Evolutionary conservation across 352 stramenopile genomes (phyloP).

Genomic region (Phytophthora lateralis): DNA sequence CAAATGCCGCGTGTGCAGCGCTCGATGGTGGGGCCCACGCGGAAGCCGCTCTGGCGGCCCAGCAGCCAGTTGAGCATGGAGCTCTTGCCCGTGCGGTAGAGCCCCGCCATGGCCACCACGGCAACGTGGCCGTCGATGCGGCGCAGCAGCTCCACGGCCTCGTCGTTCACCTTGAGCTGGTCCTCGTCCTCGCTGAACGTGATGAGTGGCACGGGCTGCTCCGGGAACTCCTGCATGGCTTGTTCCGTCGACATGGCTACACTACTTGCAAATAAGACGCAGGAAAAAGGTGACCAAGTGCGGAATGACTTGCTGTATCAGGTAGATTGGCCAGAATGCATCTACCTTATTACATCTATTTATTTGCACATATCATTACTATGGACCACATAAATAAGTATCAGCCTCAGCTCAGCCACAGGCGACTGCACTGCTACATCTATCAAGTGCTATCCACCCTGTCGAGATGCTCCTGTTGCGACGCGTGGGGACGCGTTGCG

Average conservation of each 20-base stretch:
- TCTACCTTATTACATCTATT: background rate
- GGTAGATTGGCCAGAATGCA: slow-evolving; percentile 2
- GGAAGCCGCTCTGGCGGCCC: slow-evolving; percentile 70
- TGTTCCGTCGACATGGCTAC: slow-evolving; percentile 28
- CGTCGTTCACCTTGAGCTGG: slow-evolving; percentile 80
- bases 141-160: slow-evolving; percentile 67
- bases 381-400: slow-evolving; percentile 3
- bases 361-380: background rate
- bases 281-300: background rate
- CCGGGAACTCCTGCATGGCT: slow-evolving; percentile 57
- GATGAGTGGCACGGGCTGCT: slow-evolving; percentile 84
- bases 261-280: slow-evolving; percentile 11
- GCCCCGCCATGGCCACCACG: slow-evolving; percentile 83
- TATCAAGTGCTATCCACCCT: background rate
- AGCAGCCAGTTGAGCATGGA: slow-evolving; percentile 90
- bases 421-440: slow-evolving; percentile 7
- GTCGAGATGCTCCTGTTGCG: slow-evolving; percentile 54
- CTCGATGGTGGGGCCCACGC: slow-evolving; percentile 81
- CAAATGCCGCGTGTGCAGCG: slow-evolving; percentile 88
- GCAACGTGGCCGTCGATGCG: slow-evolving; percentile 79
- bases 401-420: slow-evolving; percentile 21
- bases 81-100: slow-evolving; percentile 90
- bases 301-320: slow-evolving; percentile 4
- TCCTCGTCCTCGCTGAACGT: slow-evolving; percentile 87
- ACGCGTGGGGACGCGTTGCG: slow-evolving; percentile 34